A percentile compares a stretch with the other conserved stretches of the same genome.
phyloP scores from a whole-genome alignment of 495 filamentous ascomycete species.

The Patellaria atrata region DNA sequence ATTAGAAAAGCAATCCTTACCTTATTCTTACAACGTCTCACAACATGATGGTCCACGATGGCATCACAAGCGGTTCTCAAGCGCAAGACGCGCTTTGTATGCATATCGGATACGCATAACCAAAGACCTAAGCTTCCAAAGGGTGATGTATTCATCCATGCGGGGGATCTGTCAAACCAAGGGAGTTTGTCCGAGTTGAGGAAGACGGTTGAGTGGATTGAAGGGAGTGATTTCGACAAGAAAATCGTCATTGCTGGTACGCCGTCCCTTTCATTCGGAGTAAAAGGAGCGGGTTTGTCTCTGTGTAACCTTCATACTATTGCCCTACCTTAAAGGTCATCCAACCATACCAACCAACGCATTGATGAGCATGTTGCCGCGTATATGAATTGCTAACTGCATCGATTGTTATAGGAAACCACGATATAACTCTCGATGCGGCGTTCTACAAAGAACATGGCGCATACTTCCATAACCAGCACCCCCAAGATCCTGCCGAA shows the following conservation, averaged over 20 bases:
- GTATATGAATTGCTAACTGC: conserved; percentile 1
- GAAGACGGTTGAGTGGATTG: conserved; percentile 42
- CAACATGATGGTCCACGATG: too few relatives aligned
- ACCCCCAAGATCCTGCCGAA: conserved; percentile 38
- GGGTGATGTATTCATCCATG: conserved; percentile 48
- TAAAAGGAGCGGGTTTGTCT: too few relatives aligned
- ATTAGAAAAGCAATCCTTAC: too few relatives aligned
- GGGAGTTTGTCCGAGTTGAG: conserved; percentile 38
- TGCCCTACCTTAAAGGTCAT: too few relatives aligned
- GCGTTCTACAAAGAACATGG: conserved; percentile 46
- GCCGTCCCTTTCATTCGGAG: conserved; percentile 1
- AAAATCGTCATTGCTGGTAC: conserved; percentile 47
- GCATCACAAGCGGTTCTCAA: too few relatives aligned
- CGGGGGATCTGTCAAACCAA: conserved; percentile 45
- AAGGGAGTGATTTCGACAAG: conserved; percentile 38
- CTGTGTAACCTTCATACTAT: too few relatives aligned
- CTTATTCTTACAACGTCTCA: too few relatives aligned
- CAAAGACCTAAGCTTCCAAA: conserved; percentile 40
- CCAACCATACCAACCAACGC: too few relatives aligned
- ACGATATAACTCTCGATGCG: conserved; percentile 60
- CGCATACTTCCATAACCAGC: conserved; percentile 41
- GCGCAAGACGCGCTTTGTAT: conserved; percentile 43
- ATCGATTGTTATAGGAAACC: conserved; percentile 43
- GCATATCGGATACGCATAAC: conserved; percentile 48
- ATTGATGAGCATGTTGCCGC: too few relatives aligned